Evolutionary conservation across 768 basidiomycete genomes (phyloP), one percentile per base, ranked within the genome.

Genomic region (Glaciozyma martinii): DNA sequence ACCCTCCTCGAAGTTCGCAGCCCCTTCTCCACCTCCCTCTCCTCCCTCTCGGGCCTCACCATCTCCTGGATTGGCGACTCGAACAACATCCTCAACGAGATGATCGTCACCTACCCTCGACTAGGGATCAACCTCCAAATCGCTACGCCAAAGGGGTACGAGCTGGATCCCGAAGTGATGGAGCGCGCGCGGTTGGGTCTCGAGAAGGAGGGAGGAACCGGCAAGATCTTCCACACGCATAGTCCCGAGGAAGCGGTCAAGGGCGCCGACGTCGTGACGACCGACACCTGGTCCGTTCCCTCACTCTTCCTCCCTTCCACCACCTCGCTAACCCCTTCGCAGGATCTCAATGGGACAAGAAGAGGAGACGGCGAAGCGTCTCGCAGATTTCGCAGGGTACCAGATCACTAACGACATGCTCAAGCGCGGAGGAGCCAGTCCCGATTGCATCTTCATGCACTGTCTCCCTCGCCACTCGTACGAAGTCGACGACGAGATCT

Each of bases 271-370:
- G 84, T 97, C n/a, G 88, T 97, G 55, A 83, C 95, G 16, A 99
- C 95, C 3, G 95, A 99, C 76, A 99, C 95, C 6, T 99, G 94
- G 91, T 90, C 65, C 63, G 76, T 52, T 50, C 25, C n/a, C 19
- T 23, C 5, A 25, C 15, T 44, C 50, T 42, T 37, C 16, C 52
- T 25, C 25, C 33, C 25, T 1, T 21, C 42, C 55, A 19, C 23
- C 49, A 10, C 30, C 12, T 57, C 30, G 16, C 19, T 33, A 18
- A 2, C 23, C 16, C 32, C 18, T 10, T 55, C 37, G 19, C 72
- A 93, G 90, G 92, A 91, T 98, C 68, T 97, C 94, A 3, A 98
- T 99, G 95, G 95, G 95, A 23, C 91, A 95, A 77, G 95, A 98
- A 77, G 87, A 86, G 1, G 92, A 98, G 76, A 90, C 92, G 68